These are phyloP conservation scores for Trichophyton verrucosum DNA, from an alignment of 2,329 filamentous ascomycete species.

Conservation along the genomic window DNA sequence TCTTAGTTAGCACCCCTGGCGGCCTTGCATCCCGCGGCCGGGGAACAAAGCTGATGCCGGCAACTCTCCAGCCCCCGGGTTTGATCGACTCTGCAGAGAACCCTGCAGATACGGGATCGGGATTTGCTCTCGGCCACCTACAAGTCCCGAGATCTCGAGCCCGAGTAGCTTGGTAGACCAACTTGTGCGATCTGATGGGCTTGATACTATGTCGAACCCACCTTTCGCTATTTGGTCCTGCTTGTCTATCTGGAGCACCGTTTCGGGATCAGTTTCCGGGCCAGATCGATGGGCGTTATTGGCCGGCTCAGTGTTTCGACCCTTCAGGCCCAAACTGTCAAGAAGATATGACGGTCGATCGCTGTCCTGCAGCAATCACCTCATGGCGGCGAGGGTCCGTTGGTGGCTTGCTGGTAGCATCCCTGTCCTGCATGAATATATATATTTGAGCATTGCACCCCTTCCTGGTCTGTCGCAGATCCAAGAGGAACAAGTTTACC, in stretches of 20 bases:
- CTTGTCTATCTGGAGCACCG: not conserved
- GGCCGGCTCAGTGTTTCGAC: not conserved
- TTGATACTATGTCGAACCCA: not conserved
- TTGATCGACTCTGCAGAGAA: not conserved
- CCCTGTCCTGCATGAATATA: not conserved
- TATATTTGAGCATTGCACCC: not conserved
- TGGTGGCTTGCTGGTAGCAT: not conserved
- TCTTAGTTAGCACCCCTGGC: too few relatives aligned
- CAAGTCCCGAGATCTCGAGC: not conserved
- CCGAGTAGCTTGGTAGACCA: not conserved
- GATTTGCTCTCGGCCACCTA: not conserved
- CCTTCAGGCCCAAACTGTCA: not conserved
- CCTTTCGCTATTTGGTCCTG: not conserved
- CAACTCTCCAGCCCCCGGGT: not conserved
- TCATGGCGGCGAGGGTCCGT: not conserved
- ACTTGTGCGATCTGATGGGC: not conserved
- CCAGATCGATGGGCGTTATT: not conserved
- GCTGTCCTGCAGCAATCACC: not conserved
- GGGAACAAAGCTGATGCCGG: too few relatives aligned
- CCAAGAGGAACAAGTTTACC: not conserved
- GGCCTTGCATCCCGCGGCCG: too few relatives aligned
- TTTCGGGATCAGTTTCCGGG: not conserved
- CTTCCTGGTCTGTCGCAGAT: too few relatives aligned
- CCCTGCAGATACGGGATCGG: not conserved
- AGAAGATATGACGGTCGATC: not conserved